Evolutionary conservation across 2,329 filamentous ascomycete species (phyloP).

Genomic region (Clathrospora elynae): DNA sequence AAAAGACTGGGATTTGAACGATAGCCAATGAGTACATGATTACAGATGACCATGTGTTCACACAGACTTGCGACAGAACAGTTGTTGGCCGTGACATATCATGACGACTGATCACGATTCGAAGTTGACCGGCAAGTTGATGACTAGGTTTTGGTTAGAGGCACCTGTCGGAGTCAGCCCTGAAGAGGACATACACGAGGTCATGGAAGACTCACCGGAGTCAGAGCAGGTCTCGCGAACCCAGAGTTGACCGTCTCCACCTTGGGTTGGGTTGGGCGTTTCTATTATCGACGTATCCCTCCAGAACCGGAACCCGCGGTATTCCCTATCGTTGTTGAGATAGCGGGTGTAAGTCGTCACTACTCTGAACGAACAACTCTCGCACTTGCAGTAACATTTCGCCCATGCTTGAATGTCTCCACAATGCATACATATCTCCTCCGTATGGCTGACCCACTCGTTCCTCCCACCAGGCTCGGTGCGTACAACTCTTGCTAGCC

Average conservation of each 20-base stretch:
- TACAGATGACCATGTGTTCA: background rate
- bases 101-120: background rate
- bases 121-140: conserved; percentile 31
- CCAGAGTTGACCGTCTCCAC: conserved; percentile 19
- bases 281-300: no score
- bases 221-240: conserved; percentile 32
- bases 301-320: conserved; percentile 33
- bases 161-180: conserved; percentile 8
- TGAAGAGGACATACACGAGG: background rate
- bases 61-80: conserved; percentile 2
- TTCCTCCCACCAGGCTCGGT: conserved; percentile 31
- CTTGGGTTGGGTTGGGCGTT: background rate
- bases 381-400: conserved; percentile 37
- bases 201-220: conserved; percentile 18
- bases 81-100: background rate
- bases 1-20: conserved; percentile 17
- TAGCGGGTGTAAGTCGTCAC: conserved; percentile 42
- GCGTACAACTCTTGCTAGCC: conserved; percentile 29
- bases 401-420: conserved; percentile 35
- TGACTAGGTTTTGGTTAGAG: conserved; percentile 6
- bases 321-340: conserved; percentile 36
- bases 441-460: conserved; percentile 34
- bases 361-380: conserved; percentile 35
- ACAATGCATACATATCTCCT: conserved; percentile 46
- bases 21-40: conserved; percentile 10